Conservation (phyloP, 352 stramenopile genomes). For the Pythium utonaiense region DNA sequence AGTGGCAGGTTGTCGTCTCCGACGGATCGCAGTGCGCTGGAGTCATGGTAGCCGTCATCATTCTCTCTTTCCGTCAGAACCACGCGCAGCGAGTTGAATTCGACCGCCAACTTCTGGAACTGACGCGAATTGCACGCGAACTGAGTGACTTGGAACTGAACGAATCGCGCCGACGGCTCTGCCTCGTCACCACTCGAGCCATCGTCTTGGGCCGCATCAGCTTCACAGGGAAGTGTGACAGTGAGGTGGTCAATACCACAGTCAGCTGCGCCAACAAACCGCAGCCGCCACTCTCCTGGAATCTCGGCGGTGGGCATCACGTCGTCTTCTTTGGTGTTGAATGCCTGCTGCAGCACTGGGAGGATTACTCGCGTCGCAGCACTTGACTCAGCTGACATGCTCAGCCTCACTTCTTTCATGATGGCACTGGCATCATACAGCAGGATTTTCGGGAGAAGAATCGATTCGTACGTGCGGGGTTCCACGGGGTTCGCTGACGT, state of each 20-base stretch:
- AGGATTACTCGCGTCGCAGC: constrained; percentile 6
- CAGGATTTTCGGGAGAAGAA: constrained; percentile 8
- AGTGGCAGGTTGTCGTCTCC: constrained; percentile 11
- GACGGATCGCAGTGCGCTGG: background rate
- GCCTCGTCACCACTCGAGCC: background rate
- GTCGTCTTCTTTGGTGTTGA: constrained; percentile 31
- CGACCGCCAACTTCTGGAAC: constrained; percentile 46
- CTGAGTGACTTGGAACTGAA: constrained; percentile 17
- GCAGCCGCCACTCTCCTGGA: constrained; percentile 31
- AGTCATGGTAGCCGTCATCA: constrained; percentile 2
- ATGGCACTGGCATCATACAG: constrained; percentile 38
- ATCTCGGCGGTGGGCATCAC: background rate
- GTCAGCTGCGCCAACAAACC: constrained; percentile 50
- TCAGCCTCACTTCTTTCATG: constrained; percentile 18
- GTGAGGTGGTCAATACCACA: constrained; percentile 35
- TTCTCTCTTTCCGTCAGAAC: constrained; percentile 13
- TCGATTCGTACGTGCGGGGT: background rate
- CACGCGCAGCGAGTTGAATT: constrained; percentile 27
- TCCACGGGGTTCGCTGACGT: background rate
- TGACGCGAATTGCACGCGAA: constrained; percentile 45
- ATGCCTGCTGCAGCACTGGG: constrained; percentile 32
- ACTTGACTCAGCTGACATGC: constrained; percentile 4
- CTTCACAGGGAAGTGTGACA: constrained; percentile 34
- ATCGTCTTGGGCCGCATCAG: constrained; percentile 6
- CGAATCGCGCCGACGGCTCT: constrained; percentile 3